Conservation (phyloP, 768 basidiomycete genomes). For the Mrakia blollopis region DNA sequence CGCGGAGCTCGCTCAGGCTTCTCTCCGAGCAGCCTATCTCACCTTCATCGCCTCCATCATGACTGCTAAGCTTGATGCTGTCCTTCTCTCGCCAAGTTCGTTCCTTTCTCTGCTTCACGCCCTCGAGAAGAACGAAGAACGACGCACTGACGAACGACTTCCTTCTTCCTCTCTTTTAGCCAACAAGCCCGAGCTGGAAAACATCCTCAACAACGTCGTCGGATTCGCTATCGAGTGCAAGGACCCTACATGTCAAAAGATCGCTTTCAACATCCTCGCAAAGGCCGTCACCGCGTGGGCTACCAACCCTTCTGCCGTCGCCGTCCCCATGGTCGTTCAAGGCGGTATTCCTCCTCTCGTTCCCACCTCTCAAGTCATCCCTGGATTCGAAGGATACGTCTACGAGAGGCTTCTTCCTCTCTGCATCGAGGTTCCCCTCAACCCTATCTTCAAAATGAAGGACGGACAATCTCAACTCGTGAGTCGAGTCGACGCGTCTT, state of each 20-base stretch:
- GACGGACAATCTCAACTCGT: constrained; percentile 83
- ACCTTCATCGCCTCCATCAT: constrained; percentile 73
- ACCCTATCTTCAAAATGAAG: constrained; percentile 75
- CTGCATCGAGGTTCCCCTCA: constrained; percentile 73
- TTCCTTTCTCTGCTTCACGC: constrained; percentile 18
- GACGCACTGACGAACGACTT: too few species aligned
- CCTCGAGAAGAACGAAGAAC: too few species aligned
- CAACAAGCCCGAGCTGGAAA: constrained; percentile 61
- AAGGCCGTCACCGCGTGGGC: constrained; percentile 47
- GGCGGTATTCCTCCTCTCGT: constrained; percentile 44
- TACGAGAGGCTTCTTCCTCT: constrained; percentile 79
- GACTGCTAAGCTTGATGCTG: constrained; percentile 68
- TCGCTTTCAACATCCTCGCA: constrained; percentile 70
- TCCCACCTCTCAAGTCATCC: constrained; percentile 50
- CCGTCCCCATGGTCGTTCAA: constrained; percentile 37
- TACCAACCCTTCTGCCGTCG: constrained; percentile 38
- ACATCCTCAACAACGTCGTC: constrained; percentile 68
- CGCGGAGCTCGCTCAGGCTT: constrained; percentile 67
- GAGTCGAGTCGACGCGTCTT: constrained; percentile 48
- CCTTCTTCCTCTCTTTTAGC: constrained; percentile 43
- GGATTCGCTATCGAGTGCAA: constrained; percentile 67
- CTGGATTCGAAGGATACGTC: constrained; percentile 87
- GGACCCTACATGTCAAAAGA: constrained; percentile 70
- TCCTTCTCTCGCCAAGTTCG: constrained; percentile 84
- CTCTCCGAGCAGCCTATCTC: constrained; percentile 86